phyloP scores from a whole-genome alignment of 257 asterid species.

The Solanum lignicaule region DNA sequence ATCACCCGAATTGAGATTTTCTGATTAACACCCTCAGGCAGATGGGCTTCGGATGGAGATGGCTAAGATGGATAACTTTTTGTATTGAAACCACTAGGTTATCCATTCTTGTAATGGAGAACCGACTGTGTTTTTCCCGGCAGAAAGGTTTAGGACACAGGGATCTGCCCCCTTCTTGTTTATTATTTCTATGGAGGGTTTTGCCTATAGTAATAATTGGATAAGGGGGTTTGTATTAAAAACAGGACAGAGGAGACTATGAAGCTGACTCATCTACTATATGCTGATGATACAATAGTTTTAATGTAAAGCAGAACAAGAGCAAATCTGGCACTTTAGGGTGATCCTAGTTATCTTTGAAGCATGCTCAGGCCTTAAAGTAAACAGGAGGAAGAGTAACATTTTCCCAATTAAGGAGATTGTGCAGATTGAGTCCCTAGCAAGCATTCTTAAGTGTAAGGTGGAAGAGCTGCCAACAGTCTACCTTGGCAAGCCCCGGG shows the following conservation, averaged over 20 bases:
- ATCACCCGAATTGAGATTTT: not conserved
- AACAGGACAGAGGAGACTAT: not conserved
- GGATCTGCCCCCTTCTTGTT: not conserved
- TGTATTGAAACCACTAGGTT: not conserved
- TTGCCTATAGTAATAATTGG: not conserved
- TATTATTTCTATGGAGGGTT: not conserved
- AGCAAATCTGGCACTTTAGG: not conserved
- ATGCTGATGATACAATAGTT: not conserved
- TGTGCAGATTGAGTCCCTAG: not conserved
- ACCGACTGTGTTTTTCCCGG: not conserved
- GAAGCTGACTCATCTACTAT: not conserved
- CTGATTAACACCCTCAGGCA: not conserved
- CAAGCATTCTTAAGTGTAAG: not conserved
- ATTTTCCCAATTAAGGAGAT: not conserved
- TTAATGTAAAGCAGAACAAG: not conserved
- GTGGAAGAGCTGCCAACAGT: not conserved
- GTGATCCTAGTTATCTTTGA: not conserved
- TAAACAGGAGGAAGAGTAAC: not conserved
- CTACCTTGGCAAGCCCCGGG: not conserved
- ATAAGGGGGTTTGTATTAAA: not conserved
- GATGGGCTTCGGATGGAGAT: not conserved
- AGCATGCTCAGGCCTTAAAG: not conserved
- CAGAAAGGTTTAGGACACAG: not conserved
- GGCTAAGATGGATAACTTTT: not conserved
- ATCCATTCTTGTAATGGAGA: not conserved